Base-by-base conservation (phyloP, 2,329 filamentous ascomycete species). In the Colletotrichum acutatum region DNA sequence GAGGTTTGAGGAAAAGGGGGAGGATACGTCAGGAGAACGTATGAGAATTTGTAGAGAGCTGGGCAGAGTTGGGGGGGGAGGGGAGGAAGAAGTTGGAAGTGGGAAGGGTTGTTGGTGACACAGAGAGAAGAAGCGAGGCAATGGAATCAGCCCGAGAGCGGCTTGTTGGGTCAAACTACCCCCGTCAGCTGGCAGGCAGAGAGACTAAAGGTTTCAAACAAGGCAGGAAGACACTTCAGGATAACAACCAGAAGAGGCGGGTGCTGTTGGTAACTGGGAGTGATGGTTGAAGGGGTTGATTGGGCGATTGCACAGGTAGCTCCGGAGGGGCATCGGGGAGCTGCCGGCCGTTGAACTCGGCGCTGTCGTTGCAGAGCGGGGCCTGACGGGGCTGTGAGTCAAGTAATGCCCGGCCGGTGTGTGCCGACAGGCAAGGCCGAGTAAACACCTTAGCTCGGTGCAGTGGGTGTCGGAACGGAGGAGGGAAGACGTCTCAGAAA, bases 361-460 rank as follows among this genome's bases (percentile, higher is more conserved):
- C 58, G 59, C 66, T 72, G 53, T 64, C 42, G 69, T 69, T 64
- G 52, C 32, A 61, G 42, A 49, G 42, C 66, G 60, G 66, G 60
- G 49, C 57, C 37, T 66, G 42, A 72, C 19, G 53, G 58, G 70
- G 42, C 49, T 34, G 57, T 62, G 28, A 62, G 19, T 22, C n/a
- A 53, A 52, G 19, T 19, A 42, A 37, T 53, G 58, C n/a, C 52
- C 65, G 58, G 57, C 49, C 57, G 65, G 37, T 42, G 34, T 49
- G 42, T 49, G 32, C 58, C 37, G 49, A 42, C 37, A 5, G 16
- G 19, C 30, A 49, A 64, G 62, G 68, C 56, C 32, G 63, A 56
- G 37, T 22, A 19, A 68, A n/a, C 32, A n/a, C 49, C 49, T 52
- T 53, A 28, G 26, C 34, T 68, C 11, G 28, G 24, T 59, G 56